Conservation (phyloP, 2,329 filamentous ascomycete genomes). For the Alternaria arbusti region DNA sequence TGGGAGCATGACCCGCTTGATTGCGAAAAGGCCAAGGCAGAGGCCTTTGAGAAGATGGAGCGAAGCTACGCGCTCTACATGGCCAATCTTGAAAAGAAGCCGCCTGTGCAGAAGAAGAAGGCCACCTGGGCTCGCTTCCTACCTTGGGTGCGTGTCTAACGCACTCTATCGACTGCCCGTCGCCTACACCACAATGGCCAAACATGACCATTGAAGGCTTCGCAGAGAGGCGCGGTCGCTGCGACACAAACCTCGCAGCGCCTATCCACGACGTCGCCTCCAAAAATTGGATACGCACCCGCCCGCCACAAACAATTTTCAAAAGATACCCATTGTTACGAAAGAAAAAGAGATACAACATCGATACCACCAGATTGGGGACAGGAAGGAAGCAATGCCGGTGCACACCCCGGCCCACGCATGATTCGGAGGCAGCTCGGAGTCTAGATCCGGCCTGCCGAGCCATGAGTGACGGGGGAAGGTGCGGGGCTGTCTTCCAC, state of each 20-base stretch:
- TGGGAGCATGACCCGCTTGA: conserved; percentile 32
- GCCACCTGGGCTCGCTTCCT: conserved; percentile 29
- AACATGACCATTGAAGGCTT: neutral
- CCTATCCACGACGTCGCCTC: neutral
- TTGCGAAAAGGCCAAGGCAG: conserved; percentile 25
- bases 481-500: conserved; percentile 14
- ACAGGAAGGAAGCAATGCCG: neutral
- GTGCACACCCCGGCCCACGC: neutral
- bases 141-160: conserved; percentile 16
- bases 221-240: neutral
- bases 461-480: conserved; percentile 1
- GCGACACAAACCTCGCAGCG: neutral
- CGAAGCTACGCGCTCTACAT: conserved; percentile 32
- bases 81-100: conserved; percentile 21
- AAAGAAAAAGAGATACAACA: neutral
- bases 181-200: neutral
- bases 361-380: neutral
- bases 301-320: neutral
- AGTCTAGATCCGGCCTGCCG: conserved; percentile 2
- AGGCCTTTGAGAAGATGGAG: conserved; percentile 32
- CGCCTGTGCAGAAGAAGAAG: conserved; percentile 25
- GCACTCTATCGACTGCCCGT: neutral
- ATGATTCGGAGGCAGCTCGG: conserved; percentile 12
- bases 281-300: conserved; percentile 9
- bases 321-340: conserved; percentile 11